A percentile compares a stretch with the other conserved stretches of the same genome.
These are phyloP conservation scores for Fonsecaea multimorphosa DNA, from an alignment of 2,329 filamentous ascomycete species.

Conservation along the genomic window DNA sequence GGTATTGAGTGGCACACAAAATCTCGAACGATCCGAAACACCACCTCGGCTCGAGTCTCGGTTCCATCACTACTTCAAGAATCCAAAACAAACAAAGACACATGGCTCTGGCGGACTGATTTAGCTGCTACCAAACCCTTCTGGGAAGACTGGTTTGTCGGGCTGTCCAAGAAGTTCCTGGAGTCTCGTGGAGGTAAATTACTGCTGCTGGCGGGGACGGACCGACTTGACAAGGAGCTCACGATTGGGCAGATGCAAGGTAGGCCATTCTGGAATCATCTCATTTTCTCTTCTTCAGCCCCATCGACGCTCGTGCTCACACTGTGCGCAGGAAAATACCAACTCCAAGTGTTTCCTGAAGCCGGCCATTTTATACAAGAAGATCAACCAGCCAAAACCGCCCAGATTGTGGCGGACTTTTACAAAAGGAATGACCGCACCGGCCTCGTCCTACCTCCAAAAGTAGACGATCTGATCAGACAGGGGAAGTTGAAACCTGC, in stretches of 20 bases:
- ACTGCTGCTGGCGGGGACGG: conserved; percentile 83
- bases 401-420: conserved; percentile 84
- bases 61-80: conserved; percentile 75
- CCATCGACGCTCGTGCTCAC: not conserved
- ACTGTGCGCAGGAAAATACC: conserved; percentile 73
- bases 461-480: conserved; percentile 74
- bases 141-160: conserved; percentile 93
- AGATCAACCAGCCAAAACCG: conserved; percentile 89
- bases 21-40: conserved; percentile 83
- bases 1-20: conserved; percentile 95
- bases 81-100: conserved; percentile 40
- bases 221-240: conserved; percentile 86
- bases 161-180: conserved; percentile 87
- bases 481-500: conserved; percentile 39
- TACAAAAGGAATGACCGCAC: conserved; percentile 88
- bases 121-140: conserved; percentile 82
- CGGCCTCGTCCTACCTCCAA: conserved; percentile 84
- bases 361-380: conserved; percentile 97
- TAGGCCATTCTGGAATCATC: conserved; percentile 42
- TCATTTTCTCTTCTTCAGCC: not conserved
- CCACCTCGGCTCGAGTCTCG: conserved; percentile 80
- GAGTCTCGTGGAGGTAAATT: conserved; percentile 74
- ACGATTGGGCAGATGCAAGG: conserved; percentile 98
- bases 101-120: conserved; percentile 75
- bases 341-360: conserved; percentile 90